Evolutionary conservation across 306 rosid genomes (phyloP), one percentile per base, ranked within the genome.

Genomic region (Vigna trinervia): DNA sequence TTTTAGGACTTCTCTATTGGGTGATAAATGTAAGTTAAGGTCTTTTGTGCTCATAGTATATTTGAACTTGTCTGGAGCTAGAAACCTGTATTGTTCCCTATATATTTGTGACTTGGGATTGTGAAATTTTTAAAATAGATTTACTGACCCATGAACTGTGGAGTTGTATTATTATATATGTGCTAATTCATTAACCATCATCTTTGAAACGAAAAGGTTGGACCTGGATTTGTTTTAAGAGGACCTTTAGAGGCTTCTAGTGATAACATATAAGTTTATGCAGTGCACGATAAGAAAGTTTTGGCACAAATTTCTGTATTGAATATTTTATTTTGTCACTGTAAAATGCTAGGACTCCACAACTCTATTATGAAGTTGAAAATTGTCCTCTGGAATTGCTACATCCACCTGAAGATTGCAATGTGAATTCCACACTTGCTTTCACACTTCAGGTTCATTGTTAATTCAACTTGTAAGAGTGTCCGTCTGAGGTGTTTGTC

Each of bases 331-430:
- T 78, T 59, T 60, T 12, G 8, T 47, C 20, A 34, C 12, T 72
- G 73, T 58, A 60, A 73, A 77, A 63, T 87, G 81, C 51, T 63
- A 95, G 97, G 91, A 70, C 81, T 52, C 93, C 93, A 4, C 69
- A 60, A 46, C 92, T 92, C 82, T 83, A 89, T 85, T 95, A 97
- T 81, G 84, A 87, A 70, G 87, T 68, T 64, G 90, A 87, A 78
- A 84, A 83, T 86, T 95, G 98, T 85, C 97, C 98, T 20, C 67
- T 30, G 66, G 98, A 95, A 81, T 80, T 95, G 83, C 87, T 95
- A 75, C 93, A 95, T 83, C 98, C 98, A 8, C 97, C 98, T 48
- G 97, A 95, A 86, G 97, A 92, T 74, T 95, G 98, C 82, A 95
- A 95, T 23, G 89, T 95, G 85, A 95, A 95, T 89, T 95, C 98